Evolutionary conservation across 352 stramenopile genomes (phyloP).

Genomic region (Phytopythium chamaehyphon): DNA sequence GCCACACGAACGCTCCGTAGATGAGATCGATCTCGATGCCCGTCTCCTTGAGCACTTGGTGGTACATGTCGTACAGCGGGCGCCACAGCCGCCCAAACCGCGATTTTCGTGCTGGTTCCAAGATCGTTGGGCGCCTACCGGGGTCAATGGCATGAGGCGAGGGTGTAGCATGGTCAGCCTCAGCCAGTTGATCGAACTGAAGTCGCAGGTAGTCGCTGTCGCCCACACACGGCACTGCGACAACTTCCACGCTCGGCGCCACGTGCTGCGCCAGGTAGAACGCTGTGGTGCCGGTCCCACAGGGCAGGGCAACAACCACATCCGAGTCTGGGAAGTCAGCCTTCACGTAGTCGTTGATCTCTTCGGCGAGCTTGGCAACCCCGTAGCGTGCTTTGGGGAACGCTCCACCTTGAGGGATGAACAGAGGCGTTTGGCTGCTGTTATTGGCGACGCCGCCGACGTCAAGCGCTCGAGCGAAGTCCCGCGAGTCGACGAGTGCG

Average conservation of each 20-base stretch:
- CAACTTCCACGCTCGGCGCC: conserved; percentile 34
- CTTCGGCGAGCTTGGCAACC: conserved; percentile 46
- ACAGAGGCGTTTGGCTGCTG: conserved; percentile 14
- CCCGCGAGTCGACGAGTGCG: conserved; percentile 33
- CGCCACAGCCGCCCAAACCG: conserved; percentile 67
- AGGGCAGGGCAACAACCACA: conserved; percentile 68
- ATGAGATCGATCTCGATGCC: conserved; percentile 71
- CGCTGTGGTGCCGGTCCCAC: conserved; percentile 73
- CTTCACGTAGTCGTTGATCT: conserved; percentile 66
- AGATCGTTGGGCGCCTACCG: conserved; percentile 27
- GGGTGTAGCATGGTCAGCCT: conserved; percentile 12
- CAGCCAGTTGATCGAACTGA: conserved; percentile 46
- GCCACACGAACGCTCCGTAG: conserved; percentile 73
- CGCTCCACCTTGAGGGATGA: conserved; percentile 70
- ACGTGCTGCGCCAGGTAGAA: conserved; percentile 79
- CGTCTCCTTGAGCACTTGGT: conserved; percentile 56
- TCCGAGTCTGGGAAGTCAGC: conserved; percentile 9
- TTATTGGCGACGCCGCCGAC: neutral
- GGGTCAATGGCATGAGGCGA: conserved; percentile 1
- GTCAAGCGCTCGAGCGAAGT: conserved; percentile 23
- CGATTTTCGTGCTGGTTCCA: conserved; percentile 43
- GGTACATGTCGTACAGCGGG: conserved; percentile 52
- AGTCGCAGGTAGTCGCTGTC: conserved; percentile 47
- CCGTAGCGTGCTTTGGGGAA: conserved; percentile 57
- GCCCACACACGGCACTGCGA: conserved; percentile 71